Conservation (phyloP, 257 asterid genomes). For the Scutellaria minor region DNA sequence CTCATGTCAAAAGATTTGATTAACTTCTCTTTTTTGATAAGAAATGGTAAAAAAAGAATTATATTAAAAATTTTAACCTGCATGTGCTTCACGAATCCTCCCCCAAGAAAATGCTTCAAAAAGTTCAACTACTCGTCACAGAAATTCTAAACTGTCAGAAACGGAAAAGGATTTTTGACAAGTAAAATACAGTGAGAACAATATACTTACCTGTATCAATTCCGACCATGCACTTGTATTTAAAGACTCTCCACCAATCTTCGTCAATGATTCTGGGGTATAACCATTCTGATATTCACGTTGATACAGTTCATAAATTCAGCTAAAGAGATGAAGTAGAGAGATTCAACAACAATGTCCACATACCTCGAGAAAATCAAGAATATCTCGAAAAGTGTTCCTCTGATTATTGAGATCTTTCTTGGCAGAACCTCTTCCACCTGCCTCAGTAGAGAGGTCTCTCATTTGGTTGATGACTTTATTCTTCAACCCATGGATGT, state of each 20-base stretch:
- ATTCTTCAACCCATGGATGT: constrained; percentile 68
- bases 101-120: constrained; percentile 91
- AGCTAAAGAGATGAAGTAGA: constrained; percentile 13
- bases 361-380: constrained; percentile 84
- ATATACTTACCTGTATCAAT: constrained; percentile 65
- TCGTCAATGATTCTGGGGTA: constrained; percentile 65
- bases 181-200: background rate
- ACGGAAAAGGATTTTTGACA: background rate
- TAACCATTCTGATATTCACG: constrained; percentile 62
- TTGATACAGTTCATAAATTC: constrained; percentile 11
- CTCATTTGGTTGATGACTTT: constrained; percentile 78
- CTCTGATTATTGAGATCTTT: constrained; percentile 92
- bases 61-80: constrained; percentile 53
- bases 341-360: background rate
- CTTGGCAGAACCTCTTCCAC: constrained; percentile 89
- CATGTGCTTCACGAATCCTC: constrained; percentile 97
- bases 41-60: background rate
- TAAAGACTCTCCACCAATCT: constrained; percentile 81
- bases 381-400: constrained; percentile 79
- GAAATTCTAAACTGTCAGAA: constrained; percentile 19
- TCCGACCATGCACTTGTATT: constrained; percentile 77
- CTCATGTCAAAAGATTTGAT: background rate
- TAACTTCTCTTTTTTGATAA: background rate
- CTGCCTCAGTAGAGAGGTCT: constrained; percentile 82
- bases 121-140: constrained; percentile 67